Evolutionary conservation across 148 eudicot species (phyloP).

Genomic region (Vaccinium myrtillus): DNA sequence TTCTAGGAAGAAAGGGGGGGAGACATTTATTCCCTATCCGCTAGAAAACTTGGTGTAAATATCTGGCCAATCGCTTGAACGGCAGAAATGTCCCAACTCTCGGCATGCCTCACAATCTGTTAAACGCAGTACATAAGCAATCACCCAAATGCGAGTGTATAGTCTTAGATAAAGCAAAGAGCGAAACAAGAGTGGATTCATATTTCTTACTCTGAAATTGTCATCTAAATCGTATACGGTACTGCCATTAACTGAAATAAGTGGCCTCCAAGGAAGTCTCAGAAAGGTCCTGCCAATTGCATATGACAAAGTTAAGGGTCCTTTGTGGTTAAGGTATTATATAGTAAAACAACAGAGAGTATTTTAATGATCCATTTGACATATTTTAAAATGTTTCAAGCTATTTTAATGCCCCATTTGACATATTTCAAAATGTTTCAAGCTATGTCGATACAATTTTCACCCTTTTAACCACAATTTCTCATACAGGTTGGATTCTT

Average conservation of each 20-base stretch:
- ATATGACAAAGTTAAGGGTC: background rate
- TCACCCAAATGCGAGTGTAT: background rate
- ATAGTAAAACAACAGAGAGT: background rate
- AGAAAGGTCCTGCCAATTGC: conserved; percentile 67
- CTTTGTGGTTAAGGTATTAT: background rate
- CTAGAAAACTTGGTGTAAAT: conserved; percentile 54
- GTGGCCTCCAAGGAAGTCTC: conserved; percentile 95
- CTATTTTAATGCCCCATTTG: background rate
- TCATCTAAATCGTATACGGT: conserved; percentile 67
- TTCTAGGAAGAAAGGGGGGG: background rate
- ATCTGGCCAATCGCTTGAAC: conserved; percentile 88
- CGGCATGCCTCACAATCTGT: conserved; percentile 78
- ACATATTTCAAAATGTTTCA: background rate
- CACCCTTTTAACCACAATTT: background rate
- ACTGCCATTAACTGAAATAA: conserved; percentile 71
- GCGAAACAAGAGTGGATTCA: background rate
- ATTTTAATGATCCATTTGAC: background rate
- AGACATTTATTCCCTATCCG: conserved; percentile 23
- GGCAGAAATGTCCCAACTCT: conserved; percentile 89
- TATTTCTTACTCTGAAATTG: conserved; percentile 47
- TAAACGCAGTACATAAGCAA: background rate
- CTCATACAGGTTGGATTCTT: background rate
- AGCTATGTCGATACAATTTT: background rate
- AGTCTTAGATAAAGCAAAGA: background rate
- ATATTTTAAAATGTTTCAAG: too few species aligned